phyloP scores from a whole-genome alignment of 2,329 filamentous ascomycete species.

The Parastagonospora avenae region DNA sequence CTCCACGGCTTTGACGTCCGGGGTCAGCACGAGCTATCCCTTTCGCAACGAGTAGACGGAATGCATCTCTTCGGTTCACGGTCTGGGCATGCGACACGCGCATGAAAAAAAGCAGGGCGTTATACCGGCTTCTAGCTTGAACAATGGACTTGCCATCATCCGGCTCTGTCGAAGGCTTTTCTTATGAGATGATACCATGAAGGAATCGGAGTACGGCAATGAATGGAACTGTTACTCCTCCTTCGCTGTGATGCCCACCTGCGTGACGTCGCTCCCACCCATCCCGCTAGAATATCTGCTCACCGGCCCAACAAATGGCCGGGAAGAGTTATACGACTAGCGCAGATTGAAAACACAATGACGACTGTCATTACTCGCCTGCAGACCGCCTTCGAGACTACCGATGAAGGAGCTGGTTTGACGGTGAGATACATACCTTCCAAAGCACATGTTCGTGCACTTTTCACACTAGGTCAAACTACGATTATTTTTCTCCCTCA shows the following conservation, averaged over 20 bases:
- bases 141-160: conserved; percentile 43
- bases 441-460: neutral
- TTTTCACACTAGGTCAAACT: neutral
- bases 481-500: neutral
- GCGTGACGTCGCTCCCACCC: conserved; percentile 17
- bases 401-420: conserved; percentile 77
- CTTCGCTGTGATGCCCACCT: conserved; percentile 21
- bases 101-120: conserved; percentile 47
- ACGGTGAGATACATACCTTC: conserved; percentile 76
- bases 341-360: conserved; percentile 72
- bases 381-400: conserved; percentile 74
- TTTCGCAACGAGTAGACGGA: conserved; percentile 45
- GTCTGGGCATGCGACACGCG: conserved; percentile 39
- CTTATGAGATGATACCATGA: conserved; percentile 41
- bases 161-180: conserved; percentile 39
- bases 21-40: conserved; percentile 40
- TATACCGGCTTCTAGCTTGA: conserved; percentile 45
- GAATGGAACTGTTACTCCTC: conserved; percentile 33
- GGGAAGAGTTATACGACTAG: conserved; percentile 89
- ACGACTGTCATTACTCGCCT: conserved; percentile 67
- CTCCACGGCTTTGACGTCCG: conserved; percentile 44
- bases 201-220: conserved; percentile 28
- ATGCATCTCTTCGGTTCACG: conserved; percentile 46
- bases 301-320: conserved; percentile 74
- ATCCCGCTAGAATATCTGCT: conserved; percentile 84